Percentiles rank a stretch among this genome's conserved stretches.
Evolutionary conservation across 768 basidiomycete species (phyloP).

Genomic region (Leccinum ochraceum): DNA sequence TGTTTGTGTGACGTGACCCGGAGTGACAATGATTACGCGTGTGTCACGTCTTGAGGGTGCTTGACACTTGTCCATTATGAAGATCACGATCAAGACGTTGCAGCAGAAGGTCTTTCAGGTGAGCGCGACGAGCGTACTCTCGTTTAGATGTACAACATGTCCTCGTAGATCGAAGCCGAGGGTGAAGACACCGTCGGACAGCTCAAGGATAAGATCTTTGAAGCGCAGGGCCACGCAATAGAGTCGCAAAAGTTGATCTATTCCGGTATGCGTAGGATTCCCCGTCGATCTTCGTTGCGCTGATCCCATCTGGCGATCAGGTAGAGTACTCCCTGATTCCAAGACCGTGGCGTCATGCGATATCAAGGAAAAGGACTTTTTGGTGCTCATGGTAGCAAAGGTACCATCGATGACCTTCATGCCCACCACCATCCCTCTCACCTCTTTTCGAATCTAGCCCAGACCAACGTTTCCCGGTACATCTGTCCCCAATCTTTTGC

Average conservation of each 20-base stretch:
- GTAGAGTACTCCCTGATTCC: conserved; percentile 87
- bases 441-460: conserved; percentile 41
- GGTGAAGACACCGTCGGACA: conserved; percentile 68
- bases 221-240: conserved; percentile 70
- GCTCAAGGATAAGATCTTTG: conserved; percentile 83
- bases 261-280: conserved; percentile 58
- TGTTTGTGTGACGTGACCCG: conserved; percentile 15
- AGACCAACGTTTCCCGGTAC: conserved; percentile 44
- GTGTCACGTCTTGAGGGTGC: conserved; percentile 19
- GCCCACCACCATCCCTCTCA: conserved; percentile 4
- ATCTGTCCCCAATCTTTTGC: conserved; percentile 24
- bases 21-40: conserved; percentile 25
- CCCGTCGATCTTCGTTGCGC: conserved; percentile 4
- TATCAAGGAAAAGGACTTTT: conserved; percentile 98
- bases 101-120: conserved; percentile 91
- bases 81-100: conserved; percentile 94
- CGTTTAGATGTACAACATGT: background rate
- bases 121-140: conserved; percentile 9
- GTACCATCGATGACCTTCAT: conserved; percentile 42
- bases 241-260: conserved; percentile 92
- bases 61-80: conserved; percentile 54
- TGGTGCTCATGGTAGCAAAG: conserved; percentile 99
- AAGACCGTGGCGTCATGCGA: conserved; percentile 86
- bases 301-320: conserved; percentile 41
- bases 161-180: conserved; percentile 71